A percentile compares a stretch with the other conserved stretches of the same genome.
phyloP scores from a whole-genome alignment of 2,329 filamentous ascomycete genomes.

The Exophiala bonariae region DNA sequence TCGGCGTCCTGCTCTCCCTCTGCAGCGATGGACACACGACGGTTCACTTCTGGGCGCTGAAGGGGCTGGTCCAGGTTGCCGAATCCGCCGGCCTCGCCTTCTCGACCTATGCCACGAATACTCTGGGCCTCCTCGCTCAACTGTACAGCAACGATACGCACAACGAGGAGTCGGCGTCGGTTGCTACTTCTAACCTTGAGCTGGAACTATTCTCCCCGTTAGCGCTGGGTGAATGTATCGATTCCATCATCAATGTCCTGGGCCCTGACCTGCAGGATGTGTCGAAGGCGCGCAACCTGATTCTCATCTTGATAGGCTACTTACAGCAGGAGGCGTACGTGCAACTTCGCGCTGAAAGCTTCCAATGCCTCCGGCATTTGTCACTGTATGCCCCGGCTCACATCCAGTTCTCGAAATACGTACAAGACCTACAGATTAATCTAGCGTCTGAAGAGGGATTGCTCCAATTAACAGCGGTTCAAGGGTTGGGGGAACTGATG shows the following conservation, averaged over 20 bases:
- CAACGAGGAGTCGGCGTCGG: conserved; percentile 75
- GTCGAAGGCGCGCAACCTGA: conserved; percentile 85
- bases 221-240: conserved; percentile 82
- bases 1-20: conserved; percentile 97
- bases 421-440: conserved; percentile 76
- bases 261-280: conserved; percentile 94
- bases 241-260: conserved; percentile 94
- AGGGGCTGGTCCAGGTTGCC: conserved; percentile 80
- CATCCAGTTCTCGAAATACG: conserved; percentile 81
- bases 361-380: conserved; percentile 85
- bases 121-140: conserved; percentile 89
- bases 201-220: conserved; percentile 79
- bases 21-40: conserved; percentile 93
- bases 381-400: conserved; percentile 88
- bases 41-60: conserved; percentile 95
- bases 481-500: conserved; percentile 93
- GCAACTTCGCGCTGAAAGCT: conserved; percentile 71
- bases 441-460: conserved; percentile 68
- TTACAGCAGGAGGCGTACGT: conserved; percentile 75
- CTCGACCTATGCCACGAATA: conserved; percentile 83
- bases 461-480: conserved; percentile 77
- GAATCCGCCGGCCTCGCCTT: conserved; percentile 93
- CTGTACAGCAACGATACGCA: conserved; percentile 90
- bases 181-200: conserved; percentile 87
- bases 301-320: conserved; percentile 79